These are phyloP conservation scores for Fusarium foetens DNA, from an alignment of 2,329 filamentous ascomycete genomes.

Conservation along the genomic window DNA sequence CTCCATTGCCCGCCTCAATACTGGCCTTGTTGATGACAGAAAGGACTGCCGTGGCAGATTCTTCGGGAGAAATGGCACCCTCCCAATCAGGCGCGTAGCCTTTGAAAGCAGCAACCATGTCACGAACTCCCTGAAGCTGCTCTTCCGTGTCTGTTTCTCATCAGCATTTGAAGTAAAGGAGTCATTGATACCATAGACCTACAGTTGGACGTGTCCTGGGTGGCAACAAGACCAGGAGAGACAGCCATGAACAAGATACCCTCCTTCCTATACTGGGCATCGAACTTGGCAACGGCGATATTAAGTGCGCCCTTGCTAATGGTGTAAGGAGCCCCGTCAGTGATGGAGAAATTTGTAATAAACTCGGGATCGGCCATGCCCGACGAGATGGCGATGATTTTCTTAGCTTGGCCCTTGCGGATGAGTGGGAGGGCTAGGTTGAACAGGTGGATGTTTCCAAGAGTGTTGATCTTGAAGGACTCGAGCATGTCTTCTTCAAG, in stretches of 20 bases:
- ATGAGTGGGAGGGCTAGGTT: constrained; percentile 65
- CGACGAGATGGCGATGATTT: constrained; percentile 62
- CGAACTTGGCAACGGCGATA: constrained; percentile 63
- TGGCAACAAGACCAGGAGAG: constrained; percentile 62
- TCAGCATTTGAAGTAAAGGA: not conserved
- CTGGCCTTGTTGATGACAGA: constrained; percentile 46
- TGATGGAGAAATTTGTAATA: constrained; percentile 50
- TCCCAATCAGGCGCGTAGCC: constrained; percentile 54
- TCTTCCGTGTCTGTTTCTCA: constrained; percentile 37
- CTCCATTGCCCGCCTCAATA: constrained; percentile 58
- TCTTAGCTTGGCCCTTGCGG: constrained; percentile 61
- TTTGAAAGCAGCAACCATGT: constrained; percentile 46
- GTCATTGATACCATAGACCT: not conserved
- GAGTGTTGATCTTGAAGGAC: constrained; percentile 59
- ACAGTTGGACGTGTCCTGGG: constrained; percentile 47
- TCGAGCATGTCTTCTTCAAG: constrained; percentile 30
- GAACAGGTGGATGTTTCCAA: constrained; percentile 63
- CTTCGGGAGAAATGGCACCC: constrained; percentile 47
- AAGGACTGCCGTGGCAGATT: constrained; percentile 49
- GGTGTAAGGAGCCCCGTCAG: constrained; percentile 54
- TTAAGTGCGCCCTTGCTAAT: constrained; percentile 65
- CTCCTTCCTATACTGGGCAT: constrained; percentile 58
- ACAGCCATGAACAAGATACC: constrained; percentile 64
- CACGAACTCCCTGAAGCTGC: constrained; percentile 36
- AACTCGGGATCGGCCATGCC: constrained; percentile 61